Evolutionary conservation across 495 filamentous ascomycete species (phyloP).

Genomic region (Bathelium albidoporum): DNA sequence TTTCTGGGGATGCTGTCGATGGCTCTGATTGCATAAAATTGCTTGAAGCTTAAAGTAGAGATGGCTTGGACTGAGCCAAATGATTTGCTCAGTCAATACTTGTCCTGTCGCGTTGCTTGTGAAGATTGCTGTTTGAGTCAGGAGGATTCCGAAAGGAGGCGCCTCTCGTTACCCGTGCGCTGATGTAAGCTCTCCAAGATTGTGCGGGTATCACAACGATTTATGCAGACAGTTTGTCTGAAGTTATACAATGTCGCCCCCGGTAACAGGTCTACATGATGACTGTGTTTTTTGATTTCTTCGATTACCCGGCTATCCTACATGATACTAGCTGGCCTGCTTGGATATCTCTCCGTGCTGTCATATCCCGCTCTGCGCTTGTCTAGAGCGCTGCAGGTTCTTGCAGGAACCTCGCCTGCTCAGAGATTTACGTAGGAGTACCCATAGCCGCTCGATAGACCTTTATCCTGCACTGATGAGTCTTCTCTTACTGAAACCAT

Average conservation of each 20-base stretch:
- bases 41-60: slow-evolving; percentile 31
- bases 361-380: not conserved
- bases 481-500: not conserved
- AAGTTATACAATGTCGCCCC: not conserved
- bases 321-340: not conserved
- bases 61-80: slow-evolving; percentile 58
- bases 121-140: not conserved
- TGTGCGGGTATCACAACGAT: too few species aligned
- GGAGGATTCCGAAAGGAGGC: not conserved
- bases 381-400: not conserved
- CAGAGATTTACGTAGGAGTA: not conserved
- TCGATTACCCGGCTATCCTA: not conserved
- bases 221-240: too few species aligned
- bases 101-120: not conserved
- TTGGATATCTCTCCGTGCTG: not conserved
- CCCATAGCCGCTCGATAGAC: not conserved
- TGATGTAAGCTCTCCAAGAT: not conserved
- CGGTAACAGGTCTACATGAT: not conserved
- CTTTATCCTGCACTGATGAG: not conserved
- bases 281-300: not conserved
- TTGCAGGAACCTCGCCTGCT: not conserved
- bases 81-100: slow-evolving; percentile 27
- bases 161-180: not conserved
- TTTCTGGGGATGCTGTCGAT: slow-evolving; percentile 49
- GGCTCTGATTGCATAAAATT: slow-evolving; percentile 87